Evolutionary conservation across 2,329 filamentous ascomycete genomes (phyloP).

Genomic region (Gaeumannomyces sp.): DNA sequence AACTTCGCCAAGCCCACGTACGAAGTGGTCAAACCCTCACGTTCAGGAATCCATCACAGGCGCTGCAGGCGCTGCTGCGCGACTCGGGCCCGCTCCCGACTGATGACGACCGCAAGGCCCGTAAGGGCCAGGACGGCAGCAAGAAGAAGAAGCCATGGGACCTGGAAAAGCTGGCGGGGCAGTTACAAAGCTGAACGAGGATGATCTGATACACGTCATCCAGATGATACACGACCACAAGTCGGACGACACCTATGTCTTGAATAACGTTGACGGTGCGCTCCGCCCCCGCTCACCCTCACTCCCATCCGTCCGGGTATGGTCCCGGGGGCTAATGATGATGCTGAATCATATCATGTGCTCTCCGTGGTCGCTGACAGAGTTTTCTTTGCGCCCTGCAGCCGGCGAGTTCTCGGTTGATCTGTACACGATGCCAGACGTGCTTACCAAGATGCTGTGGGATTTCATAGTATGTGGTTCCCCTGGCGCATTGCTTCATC

Average conservation of each 20-base stretch:
- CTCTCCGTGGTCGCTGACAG: conserved; percentile 23
- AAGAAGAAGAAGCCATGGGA: conserved; percentile 76
- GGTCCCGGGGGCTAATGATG: conserved; percentile 19
- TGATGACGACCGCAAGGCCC: conserved; percentile 58
- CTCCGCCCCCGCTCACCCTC: conserved; percentile 9
- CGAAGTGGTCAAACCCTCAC: conserved; percentile 73
- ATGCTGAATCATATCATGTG: not conserved
- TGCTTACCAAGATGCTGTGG: conserved; percentile 89
- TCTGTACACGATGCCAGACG: conserved; percentile 91
- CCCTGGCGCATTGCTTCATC: too few species aligned
- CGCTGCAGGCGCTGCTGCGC: conserved; percentile 70
- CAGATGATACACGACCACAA: conserved; percentile 99
- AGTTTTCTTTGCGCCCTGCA: conserved; percentile 24
- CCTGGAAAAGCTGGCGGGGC: conserved; percentile 97
- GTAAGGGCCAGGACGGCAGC: conserved; percentile 57
- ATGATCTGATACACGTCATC: conserved; percentile 89
- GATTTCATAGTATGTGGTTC: conserved; percentile 60
- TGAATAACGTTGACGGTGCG: conserved; percentile 93
- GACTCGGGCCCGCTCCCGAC: conserved; percentile 82
- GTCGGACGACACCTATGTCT: conserved; percentile 86
- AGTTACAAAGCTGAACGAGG: conserved; percentile 81
- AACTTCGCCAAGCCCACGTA: conserved; percentile 83
- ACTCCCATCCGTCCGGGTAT: conserved; percentile 4
- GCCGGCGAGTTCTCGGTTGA: conserved; percentile 98
- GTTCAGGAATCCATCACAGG: conserved; percentile 89